Conservation (phyloP, 805 yeast genomes). For the Wickerhamiella occidentalis region DNA sequence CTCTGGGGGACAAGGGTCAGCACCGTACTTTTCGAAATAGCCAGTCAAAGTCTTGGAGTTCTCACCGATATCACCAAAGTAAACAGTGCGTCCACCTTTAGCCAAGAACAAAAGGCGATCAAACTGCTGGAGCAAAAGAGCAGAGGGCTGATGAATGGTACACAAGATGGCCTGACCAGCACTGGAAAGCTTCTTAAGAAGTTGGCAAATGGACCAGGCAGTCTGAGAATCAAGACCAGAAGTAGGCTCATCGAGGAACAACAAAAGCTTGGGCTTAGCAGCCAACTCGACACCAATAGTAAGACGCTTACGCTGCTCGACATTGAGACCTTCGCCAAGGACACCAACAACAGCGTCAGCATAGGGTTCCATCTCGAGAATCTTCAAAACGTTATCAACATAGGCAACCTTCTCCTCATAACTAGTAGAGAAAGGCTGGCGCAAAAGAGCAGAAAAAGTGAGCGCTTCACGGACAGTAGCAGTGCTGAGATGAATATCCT, state of each 20-base stretch:
- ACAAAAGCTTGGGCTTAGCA: constrained; percentile 51
- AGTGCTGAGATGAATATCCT: constrained; percentile 58
- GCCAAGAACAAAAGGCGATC: constrained; percentile 56
- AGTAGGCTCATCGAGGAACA: constrained; percentile 60
- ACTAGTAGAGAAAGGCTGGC: constrained; percentile 52
- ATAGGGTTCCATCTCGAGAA: constrained; percentile 56
- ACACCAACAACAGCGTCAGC: constrained; percentile 74
- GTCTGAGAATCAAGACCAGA: constrained; percentile 53
- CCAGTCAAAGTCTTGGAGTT: constrained; percentile 44
- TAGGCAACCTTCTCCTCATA: constrained; percentile 49
- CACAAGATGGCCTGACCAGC: constrained; percentile 67
- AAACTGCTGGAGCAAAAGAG: constrained; percentile 52
- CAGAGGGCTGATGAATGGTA: constrained; percentile 71
- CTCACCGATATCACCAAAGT: constrained; percentile 69
- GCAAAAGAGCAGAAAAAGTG: constrained; percentile 54
- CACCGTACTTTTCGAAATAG: constrained; percentile 64
- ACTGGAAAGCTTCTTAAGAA: constrained; percentile 53
- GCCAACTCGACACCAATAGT: constrained; percentile 64
- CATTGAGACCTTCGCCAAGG: constrained; percentile 60
- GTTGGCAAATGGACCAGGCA: constrained; percentile 59
- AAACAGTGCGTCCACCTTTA: constrained; percentile 69
- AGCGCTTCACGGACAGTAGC: constrained; percentile 67
- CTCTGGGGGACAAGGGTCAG: constrained; percentile 45
- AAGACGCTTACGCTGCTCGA: constrained; percentile 54
- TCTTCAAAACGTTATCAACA: constrained; percentile 53